These are phyloP conservation scores for Kwoniella shandongensis DNA, from an alignment of 768 basidiomycete species.

Conservation along the genomic window DNA sequence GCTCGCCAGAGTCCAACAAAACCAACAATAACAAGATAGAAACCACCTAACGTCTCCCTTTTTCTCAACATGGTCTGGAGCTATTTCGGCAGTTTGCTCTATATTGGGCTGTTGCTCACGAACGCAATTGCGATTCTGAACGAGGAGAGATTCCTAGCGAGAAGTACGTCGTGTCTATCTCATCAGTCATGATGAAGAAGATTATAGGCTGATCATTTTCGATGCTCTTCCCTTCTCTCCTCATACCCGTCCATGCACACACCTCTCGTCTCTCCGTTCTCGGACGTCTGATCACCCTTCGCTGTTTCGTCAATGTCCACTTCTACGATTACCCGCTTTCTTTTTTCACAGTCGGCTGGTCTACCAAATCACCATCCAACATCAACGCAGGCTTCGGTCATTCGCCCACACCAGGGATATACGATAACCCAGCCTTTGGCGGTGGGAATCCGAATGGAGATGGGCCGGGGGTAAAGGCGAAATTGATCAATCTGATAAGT, in stretches of 20 bases:
- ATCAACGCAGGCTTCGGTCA: slow-evolving; percentile 50
- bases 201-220: neutral
- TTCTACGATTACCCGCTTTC: neutral
- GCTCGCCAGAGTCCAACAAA: too few species aligned
- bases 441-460: slow-evolving; percentile 52
- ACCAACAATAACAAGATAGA: too few species aligned
- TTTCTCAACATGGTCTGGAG: slow-evolving; percentile 39
- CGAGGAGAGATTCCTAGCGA: slow-evolving; percentile 92
- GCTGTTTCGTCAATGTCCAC: neutral
- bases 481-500: slow-evolving; percentile 86
- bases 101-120: slow-evolving; percentile 80
- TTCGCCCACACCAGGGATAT: slow-evolving; percentile 38
- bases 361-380: slow-evolving; percentile 50
- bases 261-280: neutral
- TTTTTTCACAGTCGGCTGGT: slow-evolving; percentile 77
- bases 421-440: slow-evolving; percentile 34
- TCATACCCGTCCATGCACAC: neutral
- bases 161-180: slow-evolving; percentile 63
- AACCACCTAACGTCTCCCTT: too few species aligned
- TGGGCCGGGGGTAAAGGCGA: slow-evolving; percentile 69
- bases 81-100: slow-evolving; percentile 61
- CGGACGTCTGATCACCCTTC: neutral
- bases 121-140: slow-evolving; percentile 94
- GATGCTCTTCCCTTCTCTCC: neutral
- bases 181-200: neutral